Conservation (phyloP, 768 basidiomycete species). For the Xerocomellus chrysenteron region DNA sequence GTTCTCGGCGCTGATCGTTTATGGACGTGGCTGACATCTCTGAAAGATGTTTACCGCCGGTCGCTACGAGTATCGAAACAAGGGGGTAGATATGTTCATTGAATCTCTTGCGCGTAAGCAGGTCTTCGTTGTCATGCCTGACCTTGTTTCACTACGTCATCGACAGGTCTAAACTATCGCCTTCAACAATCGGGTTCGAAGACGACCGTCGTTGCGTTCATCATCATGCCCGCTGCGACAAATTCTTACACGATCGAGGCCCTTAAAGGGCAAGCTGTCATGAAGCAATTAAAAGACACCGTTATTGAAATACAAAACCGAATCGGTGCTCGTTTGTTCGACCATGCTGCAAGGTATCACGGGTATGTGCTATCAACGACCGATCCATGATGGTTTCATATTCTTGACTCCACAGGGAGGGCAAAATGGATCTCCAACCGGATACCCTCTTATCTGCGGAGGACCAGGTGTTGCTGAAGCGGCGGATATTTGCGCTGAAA, state of each 20-base stretch:
- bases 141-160: not conserved
- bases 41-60: constrained; percentile 96
- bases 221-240: constrained; percentile 97
- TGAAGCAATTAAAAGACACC: constrained; percentile 93
- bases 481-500: constrained; percentile 94
- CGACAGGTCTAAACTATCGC: constrained; percentile 54
- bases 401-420: constrained; percentile 47
- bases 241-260: constrained; percentile 98
- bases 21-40: constrained; percentile 1
- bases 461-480: constrained; percentile 92
- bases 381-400: not conserved
- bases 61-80: constrained; percentile 98
- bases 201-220: constrained; percentile 93
- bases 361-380: constrained; percentile 52
- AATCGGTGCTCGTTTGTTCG: constrained; percentile 89
- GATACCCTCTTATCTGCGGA: constrained; percentile 82
- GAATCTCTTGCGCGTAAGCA: constrained; percentile 85
- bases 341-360: constrained; percentile 89
- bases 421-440: constrained; percentile 70
- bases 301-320: constrained; percentile 94
- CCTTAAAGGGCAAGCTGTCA: constrained; percentile 95
- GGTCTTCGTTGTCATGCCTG: not conserved
- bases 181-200: constrained; percentile 63
- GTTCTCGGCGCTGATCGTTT: constrained; percentile 21
- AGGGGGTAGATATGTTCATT: constrained; percentile 99